Evolutionary conservation across 768 basidiomycete species (phyloP), one percentile per base, ranked within the genome.

Genomic region (Naematelia encephala): DNA sequence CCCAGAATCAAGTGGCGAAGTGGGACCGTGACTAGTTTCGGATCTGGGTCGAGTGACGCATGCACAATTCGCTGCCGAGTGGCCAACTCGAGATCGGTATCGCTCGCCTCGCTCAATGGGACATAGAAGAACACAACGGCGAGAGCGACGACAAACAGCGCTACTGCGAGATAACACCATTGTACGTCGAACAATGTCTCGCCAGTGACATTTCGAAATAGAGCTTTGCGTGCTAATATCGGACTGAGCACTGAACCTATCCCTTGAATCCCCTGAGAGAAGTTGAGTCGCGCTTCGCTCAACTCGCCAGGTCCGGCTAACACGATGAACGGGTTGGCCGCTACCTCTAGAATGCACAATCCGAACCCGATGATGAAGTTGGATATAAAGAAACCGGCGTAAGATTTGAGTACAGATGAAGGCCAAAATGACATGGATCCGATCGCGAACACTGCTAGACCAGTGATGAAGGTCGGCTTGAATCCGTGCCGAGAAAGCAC

Each of bases 391-490:
- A 74, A 70, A 16, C 75, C 75, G 12, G 63, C 52, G 34, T 67
- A 73, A 29, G 66, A 68, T 30, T 48, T 19, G 4, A 74, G 63
- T 11, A 72, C 70, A 3, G 72, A 66, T 16, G 66, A 64, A 3
- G 75, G 75, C 75, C 73, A 76, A 52, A 74, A 76, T 4, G 71
- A 60, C 69, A 76, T 69, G 12, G 75, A 69, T 14, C 75, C 75
- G 21, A 51, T 53, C 1, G 73, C 61, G 55, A 67, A 74, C 46
- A 76, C 65, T 16, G 69, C 66, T 16, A 76, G 59, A 13, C 75
- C 75, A 16, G 64, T 48, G 14, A 76, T 70, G 58, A 76, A 74
- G 8, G 75, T 74, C 34, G 57, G 60, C 55, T 73, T 74, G 68
- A 76, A 76, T 0, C 71, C 69, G 12, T 53, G 29, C 14, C 67